These are phyloP conservation scores for Phialemoniopsis sp. DNA, from an alignment of 2,329 filamentous ascomycete species.

Conservation along the genomic window DNA sequence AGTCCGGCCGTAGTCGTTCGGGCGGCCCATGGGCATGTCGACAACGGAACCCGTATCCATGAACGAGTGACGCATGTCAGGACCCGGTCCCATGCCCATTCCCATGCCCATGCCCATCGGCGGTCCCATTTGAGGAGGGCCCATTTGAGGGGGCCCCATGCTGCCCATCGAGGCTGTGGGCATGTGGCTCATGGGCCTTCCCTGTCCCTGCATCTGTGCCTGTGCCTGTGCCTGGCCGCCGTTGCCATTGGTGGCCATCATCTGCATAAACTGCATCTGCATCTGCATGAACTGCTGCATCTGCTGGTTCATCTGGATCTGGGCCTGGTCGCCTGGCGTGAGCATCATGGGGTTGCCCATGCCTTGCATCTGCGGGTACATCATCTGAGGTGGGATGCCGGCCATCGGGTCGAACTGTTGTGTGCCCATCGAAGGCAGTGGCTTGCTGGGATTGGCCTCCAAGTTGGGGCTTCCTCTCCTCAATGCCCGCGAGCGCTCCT, in stretches of 20 bases:
- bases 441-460: conserved; percentile 37
- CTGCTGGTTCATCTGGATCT: conserved; percentile 76
- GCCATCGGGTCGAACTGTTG: conserved; percentile 41
- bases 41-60: conserved; percentile 39
- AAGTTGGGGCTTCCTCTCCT: conserved; percentile 73
- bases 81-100: conserved; percentile 9
- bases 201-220: conserved; percentile 16
- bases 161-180: conserved; percentile 37
- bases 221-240: conserved; percentile 15
- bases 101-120: conserved; percentile 18
- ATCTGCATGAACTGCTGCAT: conserved; percentile 89
- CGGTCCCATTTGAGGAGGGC: conserved; percentile 14
- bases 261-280: conserved; percentile 93
- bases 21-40: conserved; percentile 30
- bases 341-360: conserved; percentile 30
- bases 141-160: conserved; percentile 12
- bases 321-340: conserved; percentile 64
- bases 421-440: conserved; percentile 20
- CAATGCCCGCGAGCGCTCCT: conserved; percentile 75
- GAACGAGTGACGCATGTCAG: conserved; percentile 34
- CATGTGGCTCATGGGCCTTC: conserved; percentile 28
- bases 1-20: conserved; percentile 53
- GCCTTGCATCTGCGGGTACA: conserved; percentile 36
- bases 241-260: conserved; percentile 52
- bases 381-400: conserved; percentile 46